A percentile compares a stretch with the other conserved stretches of the same genome.
Evolutionary conservation across 2,329 filamentous ascomycete species (phyloP).

Genomic region (Fusarium xyrophilum): DNA sequence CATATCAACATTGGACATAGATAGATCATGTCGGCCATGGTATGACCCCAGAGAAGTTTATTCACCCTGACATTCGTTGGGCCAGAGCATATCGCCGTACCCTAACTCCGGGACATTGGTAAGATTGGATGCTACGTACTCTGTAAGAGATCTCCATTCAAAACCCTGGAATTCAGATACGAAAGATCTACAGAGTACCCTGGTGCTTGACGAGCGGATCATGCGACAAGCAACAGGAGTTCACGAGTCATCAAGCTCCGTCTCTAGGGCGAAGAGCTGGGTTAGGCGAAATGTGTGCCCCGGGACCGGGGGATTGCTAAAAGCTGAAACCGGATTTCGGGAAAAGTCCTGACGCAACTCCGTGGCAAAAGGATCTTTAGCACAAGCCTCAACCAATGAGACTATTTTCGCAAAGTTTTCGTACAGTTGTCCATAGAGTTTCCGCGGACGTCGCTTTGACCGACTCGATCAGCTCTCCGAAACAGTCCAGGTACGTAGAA

Average conservation of each 20-base stretch:
- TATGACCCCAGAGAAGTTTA: background rate
- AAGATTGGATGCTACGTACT: background rate
- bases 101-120: constrained; percentile 10
- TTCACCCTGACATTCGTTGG: background rate
- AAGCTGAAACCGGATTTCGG: constrained; percentile 16
- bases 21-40: background rate
- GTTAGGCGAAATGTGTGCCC: background rate
- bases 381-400: background rate
- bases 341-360: constrained; percentile 7
- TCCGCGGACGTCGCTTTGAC: background rate
- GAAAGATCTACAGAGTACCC: constrained; percentile 17
- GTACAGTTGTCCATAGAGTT: constrained; percentile 4
- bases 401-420: constrained; percentile 5
- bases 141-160: background rate
- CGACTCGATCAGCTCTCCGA: background rate
- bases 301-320: background rate
- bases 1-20: rapidly evolving
- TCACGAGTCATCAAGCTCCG: constrained; percentile 3
- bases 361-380: background rate
- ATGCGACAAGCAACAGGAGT: constrained; percentile 13
- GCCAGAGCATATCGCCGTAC: background rate
- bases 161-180: constrained; percentile 16
- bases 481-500: background rate
- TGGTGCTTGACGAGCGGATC: constrained; percentile 20
- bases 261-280: background rate